Evolutionary conservation across 2,329 filamentous ascomycete genomes (phyloP), one percentile per base, ranked within the genome.

Genomic region (Claviceps cyperi): DNA sequence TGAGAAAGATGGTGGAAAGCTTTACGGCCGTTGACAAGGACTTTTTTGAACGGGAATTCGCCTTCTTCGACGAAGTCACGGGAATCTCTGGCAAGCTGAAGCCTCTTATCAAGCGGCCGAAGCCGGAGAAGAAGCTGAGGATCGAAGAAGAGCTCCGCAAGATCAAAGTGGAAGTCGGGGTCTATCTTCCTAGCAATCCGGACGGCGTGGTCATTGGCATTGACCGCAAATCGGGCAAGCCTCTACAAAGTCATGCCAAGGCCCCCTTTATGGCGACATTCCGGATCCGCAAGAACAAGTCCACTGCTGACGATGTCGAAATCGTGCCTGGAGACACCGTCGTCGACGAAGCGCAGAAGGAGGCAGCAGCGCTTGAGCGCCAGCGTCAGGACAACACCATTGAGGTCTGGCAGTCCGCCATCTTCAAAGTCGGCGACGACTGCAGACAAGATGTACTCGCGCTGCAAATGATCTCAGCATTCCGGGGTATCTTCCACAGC

Each of bases 351-450:
- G 67, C 67, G 1, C 48, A 45, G 21, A 50, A 50, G 35, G 44
- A 44, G 17, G 17, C 38, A 11, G 19, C 38, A 5, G 19, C 9
- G 15, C 8, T 19, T 11, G 17, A 39, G n/a, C 38, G 13, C 1
- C 39, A 51, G 6, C 58, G 58, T 1, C 58, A 59, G n/a, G 62
- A 63, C 48, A 79, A 77, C 59, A 86, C 81, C 0, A 80, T 94
- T 57, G 94, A 98, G 65, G 84, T 91, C n/a, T 97, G 92, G 94
- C 92, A 98, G 66, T 94, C 89, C 2, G 92, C 91, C 51, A 99
- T 99, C 62, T 99, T 99, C 81, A 99, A 99, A 66, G 94, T 99
- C 46, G 92, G 92, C 54, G 92, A 99, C 64, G 92, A 99, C 66
- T 97, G 92, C 64, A 84, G 92, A 47, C 92, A 99, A 68, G 94